Percentiles rank a stretch among this genome's conserved stretches.
These are phyloP conservation scores for Paracorniculantispora psalliotae DNA, from an alignment of 2,329 filamentous ascomycete species.

Conservation along the genomic window DNA sequence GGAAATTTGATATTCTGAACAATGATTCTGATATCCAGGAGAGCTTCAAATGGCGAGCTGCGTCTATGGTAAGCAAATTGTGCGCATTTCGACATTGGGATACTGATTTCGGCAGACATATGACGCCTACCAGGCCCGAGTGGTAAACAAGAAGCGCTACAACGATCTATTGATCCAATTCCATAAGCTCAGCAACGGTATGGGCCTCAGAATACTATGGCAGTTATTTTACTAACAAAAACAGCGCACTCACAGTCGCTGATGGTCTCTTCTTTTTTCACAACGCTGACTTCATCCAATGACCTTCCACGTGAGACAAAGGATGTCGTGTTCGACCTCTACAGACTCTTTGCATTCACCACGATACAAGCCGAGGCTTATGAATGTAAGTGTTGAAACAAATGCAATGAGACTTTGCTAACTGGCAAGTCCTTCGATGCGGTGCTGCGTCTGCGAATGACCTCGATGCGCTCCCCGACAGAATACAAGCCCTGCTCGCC, in stretches of 20 bases:
- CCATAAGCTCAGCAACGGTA: slow-evolving; percentile 11
- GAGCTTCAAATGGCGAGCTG: slow-evolving; percentile 70
- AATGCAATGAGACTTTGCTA: background rate
- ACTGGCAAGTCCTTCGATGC: slow-evolving; percentile 7
- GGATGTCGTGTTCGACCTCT: slow-evolving; percentile 5
- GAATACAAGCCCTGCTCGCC: slow-evolving; percentile 38
- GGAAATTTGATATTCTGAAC: slow-evolving; percentile 69
- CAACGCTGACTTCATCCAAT: background rate
- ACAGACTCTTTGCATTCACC: slow-evolving; percentile 7
- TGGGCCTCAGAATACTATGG: background rate
- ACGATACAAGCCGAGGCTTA: slow-evolving; percentile 7
- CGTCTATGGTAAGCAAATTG: slow-evolving; percentile 44
- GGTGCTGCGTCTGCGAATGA: slow-evolving; percentile 1
- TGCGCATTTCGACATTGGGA: too few relatives aligned
- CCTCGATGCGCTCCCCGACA: slow-evolving; percentile 5
- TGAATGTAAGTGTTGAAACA: background rate
- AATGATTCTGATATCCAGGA: slow-evolving; percentile 65
- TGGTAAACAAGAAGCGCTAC: background rate
- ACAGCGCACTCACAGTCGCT: slow-evolving; percentile 9
- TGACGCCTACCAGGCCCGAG: background rate
- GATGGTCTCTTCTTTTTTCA: slow-evolving; percentile 8
- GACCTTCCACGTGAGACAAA: slow-evolving; percentile 1
- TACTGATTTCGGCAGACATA: background rate
- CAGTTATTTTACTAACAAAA: background rate
- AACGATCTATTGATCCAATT: slow-evolving; percentile 7